Evolutionary conservation across 805 yeast species (phyloP).

Genomic region (Wickerhamiella allomyrinae): DNA sequence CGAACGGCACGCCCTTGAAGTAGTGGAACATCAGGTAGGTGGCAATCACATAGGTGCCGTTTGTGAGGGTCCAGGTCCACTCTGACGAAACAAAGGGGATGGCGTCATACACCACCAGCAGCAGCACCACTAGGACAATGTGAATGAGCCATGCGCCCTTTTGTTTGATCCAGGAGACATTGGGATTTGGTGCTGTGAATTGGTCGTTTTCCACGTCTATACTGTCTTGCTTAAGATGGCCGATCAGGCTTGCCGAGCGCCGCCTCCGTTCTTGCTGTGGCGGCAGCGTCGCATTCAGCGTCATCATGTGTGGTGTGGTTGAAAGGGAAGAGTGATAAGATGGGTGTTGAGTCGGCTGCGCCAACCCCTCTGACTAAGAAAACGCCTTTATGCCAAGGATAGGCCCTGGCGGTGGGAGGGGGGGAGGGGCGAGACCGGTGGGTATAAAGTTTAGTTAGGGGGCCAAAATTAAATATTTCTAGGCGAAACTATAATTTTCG

Average conservation of each 20-base stretch:
- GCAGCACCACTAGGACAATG: conserved; percentile 59
- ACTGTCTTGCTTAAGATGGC: conserved; percentile 87
- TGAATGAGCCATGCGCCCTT: conserved; percentile 94
- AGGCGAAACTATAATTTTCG: too few species aligned
- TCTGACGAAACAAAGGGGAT: conserved; percentile 71
- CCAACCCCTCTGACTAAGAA: too few species aligned
- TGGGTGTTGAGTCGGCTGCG: too few species aligned
- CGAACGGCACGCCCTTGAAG: conserved; percentile 94
- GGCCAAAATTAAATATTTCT: too few species aligned
- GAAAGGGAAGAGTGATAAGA: too few species aligned
- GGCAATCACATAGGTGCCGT: conserved; percentile 78
- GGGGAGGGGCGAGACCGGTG: too few species aligned
- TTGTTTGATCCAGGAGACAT: conserved; percentile 91
- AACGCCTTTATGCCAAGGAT: too few species aligned
- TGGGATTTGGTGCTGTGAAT: conserved; percentile 72
- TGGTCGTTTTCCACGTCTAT: conserved; percentile 88
- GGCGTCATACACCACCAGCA: conserved; percentile 65
- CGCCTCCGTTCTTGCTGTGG: conserved; percentile 30
- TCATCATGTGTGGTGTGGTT: background rate
- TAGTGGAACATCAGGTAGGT: conserved; percentile 93
- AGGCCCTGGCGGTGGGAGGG: too few species aligned
- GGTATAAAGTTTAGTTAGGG: too few species aligned
- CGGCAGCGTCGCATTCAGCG: background rate
- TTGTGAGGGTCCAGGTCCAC: conserved; percentile 88
- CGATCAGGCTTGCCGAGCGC: conserved; percentile 77